Percentiles rank a stretch among this genome's conserved stretches.
Conservation (phyloP, 2,329 filamentous ascomycete genomes). For the Neonectria magnoliae region DNA sequence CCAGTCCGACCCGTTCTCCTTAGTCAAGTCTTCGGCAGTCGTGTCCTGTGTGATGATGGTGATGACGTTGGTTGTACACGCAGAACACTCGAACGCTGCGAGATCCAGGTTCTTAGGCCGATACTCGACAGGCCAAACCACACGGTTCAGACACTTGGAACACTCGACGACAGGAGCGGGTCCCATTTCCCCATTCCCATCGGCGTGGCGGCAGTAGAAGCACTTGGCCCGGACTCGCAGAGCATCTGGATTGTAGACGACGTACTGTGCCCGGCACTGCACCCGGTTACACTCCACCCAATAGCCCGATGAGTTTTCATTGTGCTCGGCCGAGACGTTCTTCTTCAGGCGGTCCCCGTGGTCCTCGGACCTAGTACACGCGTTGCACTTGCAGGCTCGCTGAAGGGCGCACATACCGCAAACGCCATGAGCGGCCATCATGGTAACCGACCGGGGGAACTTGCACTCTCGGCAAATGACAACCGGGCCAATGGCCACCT, state of each 20-base stretch:
- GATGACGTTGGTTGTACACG: slow-evolving; percentile 48
- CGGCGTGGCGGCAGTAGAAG: slow-evolving; percentile 55
- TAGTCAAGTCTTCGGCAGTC: slow-evolving; percentile 48
- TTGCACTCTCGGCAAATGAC: slow-evolving; percentile 53
- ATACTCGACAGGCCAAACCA: slow-evolving; percentile 59
- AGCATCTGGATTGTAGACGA: slow-evolving; percentile 55
- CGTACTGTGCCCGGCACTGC: slow-evolving; percentile 59
- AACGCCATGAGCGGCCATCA: slow-evolving; percentile 53
- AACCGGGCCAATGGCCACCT: slow-evolving; percentile 54
- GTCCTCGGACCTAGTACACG: slow-evolving; percentile 36
- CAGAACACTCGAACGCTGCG: slow-evolving; percentile 52
- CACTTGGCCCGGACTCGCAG: slow-evolving; percentile 60
- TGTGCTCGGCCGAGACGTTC: slow-evolving; percentile 47
- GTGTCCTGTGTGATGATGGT: slow-evolving; percentile 52
- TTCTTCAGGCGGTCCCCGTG: slow-evolving; percentile 33
- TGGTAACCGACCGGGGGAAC: slow-evolving; percentile 59
- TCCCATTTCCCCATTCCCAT: slow-evolving; percentile 20
- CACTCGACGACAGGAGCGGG: slow-evolving; percentile 57
- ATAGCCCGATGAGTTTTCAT: slow-evolving; percentile 44
- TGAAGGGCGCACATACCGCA: slow-evolving; percentile 55
- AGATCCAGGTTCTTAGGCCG: slow-evolving; percentile 48
- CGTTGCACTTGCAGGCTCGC: slow-evolving; percentile 32
- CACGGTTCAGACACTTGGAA: slow-evolving; percentile 53
- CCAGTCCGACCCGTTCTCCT: slow-evolving; percentile 56
- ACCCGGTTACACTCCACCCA: slow-evolving; percentile 60